These are phyloP conservation scores for Chlorella sp. DNA, from an alignment of 139 green algal species.

Conservation along the genomic window DNA sequence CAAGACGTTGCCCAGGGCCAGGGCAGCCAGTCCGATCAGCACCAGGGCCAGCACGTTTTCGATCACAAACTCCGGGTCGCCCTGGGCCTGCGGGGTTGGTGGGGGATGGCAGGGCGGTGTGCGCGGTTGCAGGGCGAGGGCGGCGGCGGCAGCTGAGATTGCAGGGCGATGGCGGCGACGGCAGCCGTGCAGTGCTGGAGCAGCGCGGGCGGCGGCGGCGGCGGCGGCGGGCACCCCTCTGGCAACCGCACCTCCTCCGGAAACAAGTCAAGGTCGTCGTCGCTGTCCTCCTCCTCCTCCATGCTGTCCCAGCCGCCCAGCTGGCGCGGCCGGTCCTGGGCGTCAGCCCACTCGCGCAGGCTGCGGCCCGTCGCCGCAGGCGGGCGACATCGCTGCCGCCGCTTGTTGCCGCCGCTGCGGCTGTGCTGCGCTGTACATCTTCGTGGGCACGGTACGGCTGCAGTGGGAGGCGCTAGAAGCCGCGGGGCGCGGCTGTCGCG, in stretches of 20 bases:
- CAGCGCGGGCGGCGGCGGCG: background rate
- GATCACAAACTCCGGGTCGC: constrained; percentile 18
- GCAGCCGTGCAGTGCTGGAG: too few species aligned
- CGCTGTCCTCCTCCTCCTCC: constrained; percentile 3
- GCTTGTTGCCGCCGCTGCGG: too few species aligned
- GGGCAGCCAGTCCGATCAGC: background rate
- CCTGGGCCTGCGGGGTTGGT: background rate
- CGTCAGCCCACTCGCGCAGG: background rate
- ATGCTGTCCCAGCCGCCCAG: background rate
- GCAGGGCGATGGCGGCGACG: too few species aligned
- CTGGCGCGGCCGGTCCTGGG: too few species aligned
- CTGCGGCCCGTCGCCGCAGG: background rate
- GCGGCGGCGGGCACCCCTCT: background rate
- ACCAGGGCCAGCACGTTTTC: constrained; percentile 27
- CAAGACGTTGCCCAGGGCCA: background rate
- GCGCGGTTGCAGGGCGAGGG: background rate
- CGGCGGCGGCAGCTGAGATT: background rate
- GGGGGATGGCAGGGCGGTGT: background rate
- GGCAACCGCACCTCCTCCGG: constrained; percentile 24
- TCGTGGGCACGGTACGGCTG: too few species aligned
- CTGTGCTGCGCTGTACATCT: too few species aligned
- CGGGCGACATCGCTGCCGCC: too few species aligned
- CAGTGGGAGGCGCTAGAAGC: too few species aligned
- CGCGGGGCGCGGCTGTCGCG: too few species aligned
- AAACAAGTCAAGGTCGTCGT: constrained; percentile 27